phyloP scores from a whole-genome alignment of 2,329 filamentous ascomycete species.

The Trichoderma gracile region DNA sequence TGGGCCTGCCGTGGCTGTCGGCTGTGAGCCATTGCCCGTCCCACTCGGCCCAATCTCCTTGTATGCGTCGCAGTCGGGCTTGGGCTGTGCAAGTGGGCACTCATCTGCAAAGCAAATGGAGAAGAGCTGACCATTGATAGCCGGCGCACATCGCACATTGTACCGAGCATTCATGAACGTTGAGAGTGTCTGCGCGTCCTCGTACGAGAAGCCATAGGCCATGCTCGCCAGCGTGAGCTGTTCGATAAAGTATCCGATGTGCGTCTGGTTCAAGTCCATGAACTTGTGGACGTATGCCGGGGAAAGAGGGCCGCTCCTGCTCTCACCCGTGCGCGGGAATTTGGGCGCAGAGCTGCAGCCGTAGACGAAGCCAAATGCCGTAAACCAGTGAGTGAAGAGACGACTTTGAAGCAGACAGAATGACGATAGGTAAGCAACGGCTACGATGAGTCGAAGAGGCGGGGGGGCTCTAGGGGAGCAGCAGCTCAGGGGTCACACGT shows the following conservation, averaged over 20 bases:
- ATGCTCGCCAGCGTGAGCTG: conserved; percentile 33
- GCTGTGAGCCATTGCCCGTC: conserved; percentile 20
- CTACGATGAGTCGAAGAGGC: background rate
- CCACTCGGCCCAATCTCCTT: conserved; percentile 30
- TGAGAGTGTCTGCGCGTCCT: conserved; percentile 32
- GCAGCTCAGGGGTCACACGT: conserved; percentile 26
- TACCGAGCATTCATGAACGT: conserved; percentile 34
- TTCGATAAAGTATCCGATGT: conserved; percentile 37
- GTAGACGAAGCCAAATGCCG: conserved; percentile 35
- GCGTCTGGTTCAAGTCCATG: conserved; percentile 36
- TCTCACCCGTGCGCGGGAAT: conserved; percentile 28
- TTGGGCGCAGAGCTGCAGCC: conserved; percentile 32
- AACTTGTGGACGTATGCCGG: conserved; percentile 39
- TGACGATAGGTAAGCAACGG: background rate
- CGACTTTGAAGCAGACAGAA: conserved; percentile 27
- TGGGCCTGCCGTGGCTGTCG: conserved; percentile 15
- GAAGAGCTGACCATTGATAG: conserved; percentile 31
- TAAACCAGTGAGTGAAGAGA: conserved; percentile 37
- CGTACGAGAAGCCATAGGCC: conserved; percentile 35
- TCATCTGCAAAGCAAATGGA: conserved; percentile 35
- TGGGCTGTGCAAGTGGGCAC: conserved; percentile 35
- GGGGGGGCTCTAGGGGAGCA: background rate
- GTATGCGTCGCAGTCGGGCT: conserved; percentile 35
- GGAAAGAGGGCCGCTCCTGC: conserved; percentile 27
- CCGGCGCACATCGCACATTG: conserved; percentile 35